Base-by-base conservation (phyloP, 2,329 filamentous ascomycete genomes). In the Botrytis aclada region DNA sequence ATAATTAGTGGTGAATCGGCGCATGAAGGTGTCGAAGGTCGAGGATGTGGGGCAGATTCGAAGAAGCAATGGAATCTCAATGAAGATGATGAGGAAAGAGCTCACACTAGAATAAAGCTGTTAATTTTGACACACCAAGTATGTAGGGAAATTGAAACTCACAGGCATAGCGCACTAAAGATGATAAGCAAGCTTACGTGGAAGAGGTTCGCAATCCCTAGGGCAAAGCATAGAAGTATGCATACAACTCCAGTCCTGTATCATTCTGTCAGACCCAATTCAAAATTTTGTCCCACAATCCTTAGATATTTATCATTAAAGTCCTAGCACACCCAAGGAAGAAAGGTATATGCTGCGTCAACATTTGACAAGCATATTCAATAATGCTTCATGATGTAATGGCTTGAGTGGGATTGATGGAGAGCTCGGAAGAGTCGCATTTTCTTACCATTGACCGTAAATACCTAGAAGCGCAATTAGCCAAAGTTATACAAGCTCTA, bases 1-100 rank as follows among this genome's bases (percentile, higher is more conserved):
- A 86, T 95, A 98, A 86, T 98, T 98, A 74, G 95, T 97, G 76
- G 94, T 94, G 86, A 99, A 93, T 80, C 89, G 91, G 83, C 95
- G 94, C 83, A 99, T 95, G 82, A 94, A 91, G 77, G 85, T 86
- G 83, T 99, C 96, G 84, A 99, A 99, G 77, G 88, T 90, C 76
- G 91, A 84, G 22, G 95, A 98, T 9, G 96, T 99, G 73, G 96
- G 96, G 86, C 96, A 99, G 85, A 99, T 98, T 84, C 96, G 93
- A 75, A 99, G 91, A 73, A 99, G 92, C 74, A 98, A 91, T 41
- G 96, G 96, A 29, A 99, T 91, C 83, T 99, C 93, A 81, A 95
- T 87, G 84, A 96, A 96, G 80, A 96, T 85, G 80, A 96, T 92
- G 78, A 95, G 79, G 78, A 94, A 89, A 22, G 90, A 87, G 67